phyloP scores from a whole-genome alignment of 2,329 filamentous ascomycete species.

The Fusarium sp. region DNA sequence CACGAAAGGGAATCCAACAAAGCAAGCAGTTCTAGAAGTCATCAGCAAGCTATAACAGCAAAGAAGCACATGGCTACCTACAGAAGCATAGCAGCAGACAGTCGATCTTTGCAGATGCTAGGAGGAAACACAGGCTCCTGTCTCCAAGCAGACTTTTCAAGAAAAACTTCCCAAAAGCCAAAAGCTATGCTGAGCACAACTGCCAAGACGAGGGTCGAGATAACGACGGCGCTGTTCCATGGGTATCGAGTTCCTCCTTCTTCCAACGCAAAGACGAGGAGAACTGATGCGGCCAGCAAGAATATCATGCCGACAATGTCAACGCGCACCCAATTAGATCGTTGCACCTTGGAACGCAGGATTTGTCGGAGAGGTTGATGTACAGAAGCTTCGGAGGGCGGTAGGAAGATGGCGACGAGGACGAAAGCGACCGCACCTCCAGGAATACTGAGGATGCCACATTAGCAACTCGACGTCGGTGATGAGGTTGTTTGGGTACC shows the following conservation, averaged over 20 bases:
- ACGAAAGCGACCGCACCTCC: not conserved
- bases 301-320: constrained; percentile 43
- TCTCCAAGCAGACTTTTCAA: not conserved
- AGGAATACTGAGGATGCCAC: not conserved
- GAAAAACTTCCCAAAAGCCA: constrained; percentile 11
- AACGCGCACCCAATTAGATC: constrained; percentile 7
- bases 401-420: not conserved
- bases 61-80: not conserved
- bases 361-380: not conserved
- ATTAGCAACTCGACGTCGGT: not conserved
- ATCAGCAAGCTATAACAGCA: not conserved
- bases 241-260: constrained; percentile 54
- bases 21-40: not conserved
- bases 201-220: constrained; percentile 37
- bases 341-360: not conserved
- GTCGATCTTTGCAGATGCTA: not conserved
- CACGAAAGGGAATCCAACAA: constrained; percentile 28
- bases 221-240: constrained; percentile 54
- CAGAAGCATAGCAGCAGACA: not conserved
- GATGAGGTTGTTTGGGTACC: not conserved
- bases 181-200: constrained; percentile 10
- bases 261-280: constrained; percentile 59
- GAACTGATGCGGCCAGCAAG: constrained; percentile 52
- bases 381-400: not conserved
- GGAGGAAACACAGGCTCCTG: constrained; percentile 21